Percentiles rank a stretch among this genome's conserved stretches.
These are phyloP conservation scores for Ascoidea rubescens DNA, from an alignment of 805 yeast genomes.

Conservation along the genomic window DNA sequence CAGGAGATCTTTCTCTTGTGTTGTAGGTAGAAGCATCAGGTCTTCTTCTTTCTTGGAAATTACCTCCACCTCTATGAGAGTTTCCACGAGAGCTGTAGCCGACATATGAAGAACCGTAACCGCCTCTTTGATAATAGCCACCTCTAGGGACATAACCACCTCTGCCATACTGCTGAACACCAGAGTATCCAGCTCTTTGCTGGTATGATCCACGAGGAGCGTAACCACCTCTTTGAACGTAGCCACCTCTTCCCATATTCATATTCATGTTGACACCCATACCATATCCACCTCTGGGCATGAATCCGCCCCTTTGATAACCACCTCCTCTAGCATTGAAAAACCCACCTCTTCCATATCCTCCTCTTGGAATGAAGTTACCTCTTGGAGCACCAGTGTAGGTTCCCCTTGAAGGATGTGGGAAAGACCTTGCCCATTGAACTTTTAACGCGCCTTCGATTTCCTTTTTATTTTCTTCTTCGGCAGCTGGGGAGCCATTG, in stretches of 20 bases:
- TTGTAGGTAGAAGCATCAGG: background rate
- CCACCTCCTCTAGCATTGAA: background rate
- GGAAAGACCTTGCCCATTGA: slow-evolving; percentile 43
- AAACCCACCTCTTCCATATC: background rate
- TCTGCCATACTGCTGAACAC: background rate
- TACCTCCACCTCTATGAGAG: background rate
- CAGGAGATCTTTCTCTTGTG: background rate
- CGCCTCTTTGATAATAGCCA: background rate
- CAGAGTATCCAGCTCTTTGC: background rate
- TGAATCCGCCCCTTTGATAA: background rate
- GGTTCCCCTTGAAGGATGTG: slow-evolving; percentile 19
- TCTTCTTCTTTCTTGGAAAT: background rate
- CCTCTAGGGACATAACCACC: background rate
- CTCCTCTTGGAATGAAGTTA: no score
- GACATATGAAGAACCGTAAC: background rate
- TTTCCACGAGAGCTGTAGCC: background rate
- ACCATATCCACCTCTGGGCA: background rate
- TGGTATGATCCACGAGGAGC: background rate
- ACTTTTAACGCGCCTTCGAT: slow-evolving; percentile 21
- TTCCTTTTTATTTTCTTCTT: no score
- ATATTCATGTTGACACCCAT: no score
- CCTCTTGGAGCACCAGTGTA: background rate
- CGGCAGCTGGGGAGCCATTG: background rate
- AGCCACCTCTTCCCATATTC: background rate
- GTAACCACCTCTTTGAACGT: background rate